phyloP scores from a whole-genome alignment of 2,329 filamentous ascomycete genomes.

The Hymenoscyphus infarciens region DNA sequence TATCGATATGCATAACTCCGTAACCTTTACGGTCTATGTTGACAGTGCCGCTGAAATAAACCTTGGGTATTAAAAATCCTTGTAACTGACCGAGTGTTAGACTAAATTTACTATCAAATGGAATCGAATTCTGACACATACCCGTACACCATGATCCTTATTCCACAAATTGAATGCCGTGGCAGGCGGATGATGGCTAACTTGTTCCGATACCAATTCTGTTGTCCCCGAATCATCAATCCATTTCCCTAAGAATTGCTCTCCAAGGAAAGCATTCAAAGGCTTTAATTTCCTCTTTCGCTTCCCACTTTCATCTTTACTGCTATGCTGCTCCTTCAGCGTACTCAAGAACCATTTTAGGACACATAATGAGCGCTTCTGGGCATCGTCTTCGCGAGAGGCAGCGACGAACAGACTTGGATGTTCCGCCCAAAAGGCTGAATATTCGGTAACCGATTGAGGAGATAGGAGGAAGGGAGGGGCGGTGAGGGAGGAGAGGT shows the following conservation, averaged over 20 bases:
- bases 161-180: conserved; percentile 94
- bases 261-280: conserved; percentile 89
- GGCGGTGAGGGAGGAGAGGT: conserved; percentile 74
- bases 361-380: conserved; percentile 80
- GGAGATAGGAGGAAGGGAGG: conserved; percentile 81
- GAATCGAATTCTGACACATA: conserved; percentile 13
- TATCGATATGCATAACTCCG: conserved; percentile 72
- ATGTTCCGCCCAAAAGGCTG: conserved; percentile 78
- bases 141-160: conserved; percentile 66
- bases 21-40: conserved; percentile 93
- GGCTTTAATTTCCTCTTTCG: conserved; percentile 87
- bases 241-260: conserved; percentile 91
- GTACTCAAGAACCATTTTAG: conserved; percentile 95
- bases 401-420: conserved; percentile 77
- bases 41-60: conserved; percentile 88
- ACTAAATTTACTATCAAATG: background rate
- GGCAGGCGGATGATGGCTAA: conserved; percentile 88
- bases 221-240: conserved; percentile 77
- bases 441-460: conserved; percentile 76
- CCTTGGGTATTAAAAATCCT: conserved; percentile 94
- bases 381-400: conserved; percentile 70
- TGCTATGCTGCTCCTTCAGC: conserved; percentile 77
- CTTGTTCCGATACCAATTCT: conserved; percentile 87
- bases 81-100: conserved; percentile 45
- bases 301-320: conserved; percentile 61